These are phyloP conservation scores for Nepenthes mirabilis DNA, from an alignment of 148 eudicot genomes.

Conservation along the genomic window DNA sequence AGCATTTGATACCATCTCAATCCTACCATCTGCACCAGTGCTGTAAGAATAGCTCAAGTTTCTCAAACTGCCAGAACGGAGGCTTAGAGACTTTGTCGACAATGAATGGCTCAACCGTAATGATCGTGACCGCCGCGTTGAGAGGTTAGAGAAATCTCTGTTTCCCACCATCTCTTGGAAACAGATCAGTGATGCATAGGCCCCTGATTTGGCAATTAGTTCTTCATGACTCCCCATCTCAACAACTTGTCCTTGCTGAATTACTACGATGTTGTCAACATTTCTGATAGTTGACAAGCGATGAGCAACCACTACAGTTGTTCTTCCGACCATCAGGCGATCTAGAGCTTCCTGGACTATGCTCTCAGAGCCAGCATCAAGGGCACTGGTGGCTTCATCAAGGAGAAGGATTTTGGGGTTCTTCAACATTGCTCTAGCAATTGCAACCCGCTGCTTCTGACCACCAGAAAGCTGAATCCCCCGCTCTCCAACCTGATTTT, in stretches of 20 bases:
- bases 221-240: slow-evolving; percentile 97
- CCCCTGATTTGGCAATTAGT: slow-evolving; percentile 70
- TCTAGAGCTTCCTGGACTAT: slow-evolving; percentile 97
- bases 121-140: slow-evolving; percentile 75
- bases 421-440: slow-evolving; percentile 98
- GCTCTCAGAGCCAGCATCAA: slow-evolving; percentile 92
- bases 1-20: slow-evolving; percentile 91
- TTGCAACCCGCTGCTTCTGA: slow-evolving; percentile 93
- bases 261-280: slow-evolving; percentile 78
- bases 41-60: slow-evolving; percentile 93
- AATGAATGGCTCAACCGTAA: slow-evolving; percentile 68
- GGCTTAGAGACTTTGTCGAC: slow-evolving; percentile 90
- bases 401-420: slow-evolving; percentile 92
- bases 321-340: slow-evolving; percentile 96
- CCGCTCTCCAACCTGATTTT: slow-evolving; percentile 73
- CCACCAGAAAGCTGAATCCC: slow-evolving; percentile 99
- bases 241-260: slow-evolving; percentile 88
- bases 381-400: slow-evolving; percentile 98
- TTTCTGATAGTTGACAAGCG: slow-evolving; percentile 93
- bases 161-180: slow-evolving; percentile 99
- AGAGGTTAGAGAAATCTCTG: slow-evolving; percentile 81
- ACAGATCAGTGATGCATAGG: slow-evolving; percentile 78
- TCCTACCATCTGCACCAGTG: slow-evolving; percentile 88
- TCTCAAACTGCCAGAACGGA: slow-evolving; percentile 90
- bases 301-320: slow-evolving; percentile 95